Base-by-base conservation (phyloP, 1,284 basidiomycete species). In the Apiotrichum siamense region DNA sequence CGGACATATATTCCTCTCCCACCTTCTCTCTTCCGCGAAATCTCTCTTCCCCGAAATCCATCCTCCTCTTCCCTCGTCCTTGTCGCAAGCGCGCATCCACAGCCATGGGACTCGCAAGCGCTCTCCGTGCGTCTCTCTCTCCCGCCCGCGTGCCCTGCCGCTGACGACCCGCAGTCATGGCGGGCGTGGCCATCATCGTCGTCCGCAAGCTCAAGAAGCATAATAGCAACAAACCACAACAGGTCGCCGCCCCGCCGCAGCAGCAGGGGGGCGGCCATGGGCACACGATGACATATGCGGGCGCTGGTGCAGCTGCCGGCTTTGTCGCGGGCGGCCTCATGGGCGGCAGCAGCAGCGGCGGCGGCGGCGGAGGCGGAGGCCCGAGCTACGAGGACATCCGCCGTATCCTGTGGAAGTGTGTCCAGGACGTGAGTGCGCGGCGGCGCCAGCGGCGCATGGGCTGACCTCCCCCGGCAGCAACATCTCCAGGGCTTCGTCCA, bases 401-500 rank as follows among this genome's bases (percentile, higher is more conserved):
- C 20, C 50, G 49, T 15, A 37, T 64, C 18, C 54, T 74, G 12
- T 59, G 65, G 50, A 66, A 72, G 40, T 72, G 70, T 60, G 74
- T 76, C 23, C 62, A 66, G 49, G 75, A 77, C 44, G 70, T 72
- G 47, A 61, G 69, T 60, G 12, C 33, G 7, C 13, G 10, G 67
- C 68, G 35, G 65, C 67, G 18, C 12, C 7, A n/a, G 18, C 18
- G 17, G 33, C 13, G 33, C 29, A 31, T 31, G 10, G 10, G 64
- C 44, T 50, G 31, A 49, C 41, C 17, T 10, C 26, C 4, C n/a
- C n/a, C n/a, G n/a, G n/a, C 52, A 74, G 63, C 75, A 77, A 72
- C 65, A 66, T 29, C 59, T 77, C 45, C 58, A 64, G 32, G 67
- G 71, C 0, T 77, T 44, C 18, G 27, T 44, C 3, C 29, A 32